These are phyloP conservation scores for Blastobotrys parvus DNA, from an alignment of 805 yeast genomes.

Conservation along the genomic window DNA sequence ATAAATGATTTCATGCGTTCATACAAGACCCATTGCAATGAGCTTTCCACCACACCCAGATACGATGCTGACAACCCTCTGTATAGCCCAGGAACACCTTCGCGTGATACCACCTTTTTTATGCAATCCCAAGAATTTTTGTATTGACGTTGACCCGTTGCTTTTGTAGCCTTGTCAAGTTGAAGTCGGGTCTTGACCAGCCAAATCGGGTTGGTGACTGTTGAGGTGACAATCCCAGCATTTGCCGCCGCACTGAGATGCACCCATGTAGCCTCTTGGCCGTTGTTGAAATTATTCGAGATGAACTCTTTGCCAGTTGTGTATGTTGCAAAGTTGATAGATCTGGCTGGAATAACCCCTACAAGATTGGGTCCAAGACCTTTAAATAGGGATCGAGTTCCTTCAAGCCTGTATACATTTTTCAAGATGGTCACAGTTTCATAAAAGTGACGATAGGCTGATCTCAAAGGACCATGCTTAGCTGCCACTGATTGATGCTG, in stretches of 20 bases:
- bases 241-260: slow-evolving; percentile 79
- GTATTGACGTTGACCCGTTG: slow-evolving; percentile 44
- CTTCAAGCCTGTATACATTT: slow-evolving; percentile 66
- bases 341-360: slow-evolving; percentile 97
- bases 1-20: slow-evolving; percentile 85
- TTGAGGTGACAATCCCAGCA: slow-evolving; percentile 92
- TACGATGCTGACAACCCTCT: slow-evolving; percentile 92
- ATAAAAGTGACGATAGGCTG: slow-evolving; percentile 59
- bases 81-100: slow-evolving; percentile 76
- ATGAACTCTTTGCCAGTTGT: slow-evolving; percentile 83
- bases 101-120: slow-evolving; percentile 55
- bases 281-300: slow-evolving; percentile 57
- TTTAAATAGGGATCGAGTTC: slow-evolving; percentile 77
- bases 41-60: slow-evolving; percentile 85
- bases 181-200: slow-evolving; percentile 89
- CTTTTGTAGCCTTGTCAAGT: slow-evolving; percentile 57
- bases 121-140: slow-evolving; percentile 82
- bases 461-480: slow-evolving; percentile 26
- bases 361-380: slow-evolving; percentile 95
- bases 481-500: background rate
- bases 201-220: slow-evolving; percentile 98
- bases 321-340: slow-evolving; percentile 92
- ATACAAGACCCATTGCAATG: slow-evolving; percentile 92
- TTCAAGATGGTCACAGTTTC: slow-evolving; percentile 73
- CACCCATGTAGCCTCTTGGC: slow-evolving; percentile 73